Evolutionary conservation across 2,329 filamentous ascomycete species (phyloP).

Genomic region (Capronia americana): DNA sequence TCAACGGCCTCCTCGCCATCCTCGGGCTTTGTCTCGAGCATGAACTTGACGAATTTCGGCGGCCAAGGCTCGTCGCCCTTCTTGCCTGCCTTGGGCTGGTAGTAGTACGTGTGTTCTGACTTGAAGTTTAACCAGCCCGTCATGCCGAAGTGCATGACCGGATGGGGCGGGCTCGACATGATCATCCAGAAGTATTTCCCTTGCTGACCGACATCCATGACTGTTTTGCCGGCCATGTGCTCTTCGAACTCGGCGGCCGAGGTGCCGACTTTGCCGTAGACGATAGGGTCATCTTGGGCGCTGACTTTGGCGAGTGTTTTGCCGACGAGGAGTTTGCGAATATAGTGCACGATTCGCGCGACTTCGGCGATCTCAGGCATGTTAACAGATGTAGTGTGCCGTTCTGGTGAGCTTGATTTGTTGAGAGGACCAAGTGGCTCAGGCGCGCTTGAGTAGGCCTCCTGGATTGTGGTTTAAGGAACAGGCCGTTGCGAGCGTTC

Average conservation of each 20-base stretch:
- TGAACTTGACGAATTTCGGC: slow-evolving; percentile 87
- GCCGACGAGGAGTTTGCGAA: slow-evolving; percentile 81
- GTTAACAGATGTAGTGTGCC: not conserved
- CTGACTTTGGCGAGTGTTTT: slow-evolving; percentile 75
- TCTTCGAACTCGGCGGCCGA: slow-evolving; percentile 75
- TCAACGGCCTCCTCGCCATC: slow-evolving; percentile 62
- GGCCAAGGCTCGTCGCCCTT: slow-evolving; percentile 73
- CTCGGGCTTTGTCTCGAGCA: slow-evolving; percentile 69
- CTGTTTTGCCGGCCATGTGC: slow-evolving; percentile 76
- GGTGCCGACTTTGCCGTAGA: slow-evolving; percentile 91
- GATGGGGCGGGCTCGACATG: slow-evolving; percentile 78
- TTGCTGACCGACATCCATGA: slow-evolving; percentile 76
- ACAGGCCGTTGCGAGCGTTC: not conserved
- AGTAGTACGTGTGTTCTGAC: slow-evolving; percentile 78
- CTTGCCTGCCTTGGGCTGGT: slow-evolving; percentile 66
- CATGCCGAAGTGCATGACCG: slow-evolving; percentile 85
- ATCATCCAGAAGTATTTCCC: slow-evolving; percentile 98
- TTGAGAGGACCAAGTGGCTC: not conserved
- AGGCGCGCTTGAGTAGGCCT: not conserved
- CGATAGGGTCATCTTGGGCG: slow-evolving; percentile 78
- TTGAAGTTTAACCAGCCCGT: slow-evolving; percentile 87
- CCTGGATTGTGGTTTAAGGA: not conserved
- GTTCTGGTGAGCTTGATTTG: not conserved
- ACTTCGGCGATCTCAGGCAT: slow-evolving; percentile 67
- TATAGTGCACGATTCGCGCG: slow-evolving; percentile 82